These are phyloP conservation scores for Xenoacremonium recifei DNA, from an alignment of 2,329 filamentous ascomycete genomes.

Conservation along the genomic window DNA sequence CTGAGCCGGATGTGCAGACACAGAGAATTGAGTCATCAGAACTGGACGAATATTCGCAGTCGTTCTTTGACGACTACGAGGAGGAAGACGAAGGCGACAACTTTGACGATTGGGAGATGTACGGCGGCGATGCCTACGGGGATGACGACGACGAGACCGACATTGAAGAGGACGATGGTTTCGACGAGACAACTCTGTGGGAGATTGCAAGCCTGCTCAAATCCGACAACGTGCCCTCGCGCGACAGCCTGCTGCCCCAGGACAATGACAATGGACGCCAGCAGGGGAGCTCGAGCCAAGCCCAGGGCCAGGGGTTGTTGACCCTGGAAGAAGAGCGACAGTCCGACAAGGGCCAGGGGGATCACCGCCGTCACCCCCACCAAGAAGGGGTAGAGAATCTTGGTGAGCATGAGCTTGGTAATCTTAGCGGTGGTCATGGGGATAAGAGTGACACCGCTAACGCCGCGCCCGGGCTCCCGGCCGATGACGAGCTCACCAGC, in stretches of 20 bases:
- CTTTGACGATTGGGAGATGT: constrained; percentile 19
- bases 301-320: too few relatives aligned
- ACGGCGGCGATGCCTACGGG: constrained; percentile 40
- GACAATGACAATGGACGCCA: background rate
- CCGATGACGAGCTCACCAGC: constrained; percentile 11
- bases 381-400: background rate
- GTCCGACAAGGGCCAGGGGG: constrained; percentile 3
- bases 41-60: constrained; percentile 47
- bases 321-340: too few relatives aligned
- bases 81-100: constrained; percentile 47
- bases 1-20: background rate
- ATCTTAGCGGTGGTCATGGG: background rate
- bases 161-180: constrained; percentile 47
- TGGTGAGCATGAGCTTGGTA: background rate
- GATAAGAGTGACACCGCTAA: constrained; percentile 2
- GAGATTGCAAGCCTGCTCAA: constrained; percentile 61
- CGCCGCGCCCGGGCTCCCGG: constrained; percentile 12
- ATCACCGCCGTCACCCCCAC: constrained; percentile 5
- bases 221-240: constrained; percentile 50
- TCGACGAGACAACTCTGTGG: constrained; percentile 62
- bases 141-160: constrained; percentile 35
- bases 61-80: constrained; percentile 61
- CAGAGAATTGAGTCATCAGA: background rate
- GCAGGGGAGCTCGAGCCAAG: background rate
- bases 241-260: constrained; percentile 47